These are phyloP conservation scores for Suhomyces emberorum DNA, from an alignment of 805 yeast species.

Conservation along the genomic window DNA sequence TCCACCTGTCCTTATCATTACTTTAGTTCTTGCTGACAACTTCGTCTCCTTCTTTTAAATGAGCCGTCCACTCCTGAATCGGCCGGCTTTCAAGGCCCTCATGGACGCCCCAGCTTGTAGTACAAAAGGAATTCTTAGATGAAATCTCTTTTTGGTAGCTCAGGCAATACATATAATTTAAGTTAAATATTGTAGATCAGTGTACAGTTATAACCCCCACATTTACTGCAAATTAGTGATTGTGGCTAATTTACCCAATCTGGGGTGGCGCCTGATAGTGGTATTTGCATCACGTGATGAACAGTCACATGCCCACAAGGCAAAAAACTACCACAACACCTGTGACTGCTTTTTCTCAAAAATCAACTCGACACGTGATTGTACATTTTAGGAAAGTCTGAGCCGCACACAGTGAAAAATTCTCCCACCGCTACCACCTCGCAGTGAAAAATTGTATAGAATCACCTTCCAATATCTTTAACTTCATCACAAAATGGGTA, in stretches of 20 bases:
- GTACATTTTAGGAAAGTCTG: not conserved
- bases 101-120: not conserved
- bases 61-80: too few relatives aligned
- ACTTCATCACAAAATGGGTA: slow-evolving; percentile 15
- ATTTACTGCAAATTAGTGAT: too few relatives aligned
- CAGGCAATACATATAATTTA: slow-evolving; percentile 1
- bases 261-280: too few relatives aligned
- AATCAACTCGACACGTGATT: too few relatives aligned
- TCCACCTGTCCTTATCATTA: slow-evolving; percentile 3
- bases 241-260: too few relatives aligned
- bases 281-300: too few relatives aligned
- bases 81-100: too few relatives aligned
- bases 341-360: slow-evolving; percentile 8
- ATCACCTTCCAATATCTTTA: slow-evolving; percentile 2
- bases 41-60: not conserved
- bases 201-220: too few relatives aligned
- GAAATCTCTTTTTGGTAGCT: slow-evolving; percentile 9
- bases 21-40: slow-evolving; percentile 4
- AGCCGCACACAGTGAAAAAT: slow-evolving; percentile 5
- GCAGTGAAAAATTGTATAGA: slow-evolving; percentile 2
- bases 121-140: slow-evolving; percentile 12
- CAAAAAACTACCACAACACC: too few relatives aligned
- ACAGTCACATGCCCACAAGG: too few relatives aligned
- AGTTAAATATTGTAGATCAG: too few relatives aligned
- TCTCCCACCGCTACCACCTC: not conserved